A percentile compares a stretch with the other conserved stretches of the same genome.
These are phyloP conservation scores for Epichloe amarillans DNA, from an alignment of 2,329 filamentous ascomycete species.

Conservation along the genomic window DNA sequence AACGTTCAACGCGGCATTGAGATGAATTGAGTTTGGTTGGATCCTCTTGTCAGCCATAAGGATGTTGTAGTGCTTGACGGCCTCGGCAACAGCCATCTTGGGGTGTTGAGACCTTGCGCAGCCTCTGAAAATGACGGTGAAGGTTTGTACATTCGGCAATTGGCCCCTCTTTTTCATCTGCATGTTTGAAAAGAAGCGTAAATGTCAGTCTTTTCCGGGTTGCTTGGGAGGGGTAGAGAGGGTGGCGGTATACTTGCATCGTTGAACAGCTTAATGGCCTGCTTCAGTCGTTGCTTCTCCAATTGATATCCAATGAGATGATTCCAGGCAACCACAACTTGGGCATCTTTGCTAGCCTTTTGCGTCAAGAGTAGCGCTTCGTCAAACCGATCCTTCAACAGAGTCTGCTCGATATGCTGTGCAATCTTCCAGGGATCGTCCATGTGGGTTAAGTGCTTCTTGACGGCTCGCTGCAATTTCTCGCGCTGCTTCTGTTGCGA, in stretches of 20 bases:
- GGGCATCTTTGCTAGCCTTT: slow-evolving; percentile 49
- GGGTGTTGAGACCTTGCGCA: slow-evolving; percentile 48
- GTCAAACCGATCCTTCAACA: slow-evolving; percentile 46
- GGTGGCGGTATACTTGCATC: slow-evolving; percentile 43
- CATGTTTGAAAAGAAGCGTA: background rate
- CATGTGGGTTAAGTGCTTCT: slow-evolving; percentile 47
- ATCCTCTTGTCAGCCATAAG: slow-evolving; percentile 53
- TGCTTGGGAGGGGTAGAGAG: background rate
- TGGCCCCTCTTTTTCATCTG: slow-evolving; percentile 93
- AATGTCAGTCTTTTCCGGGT: background rate
- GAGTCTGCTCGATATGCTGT: slow-evolving; percentile 46
- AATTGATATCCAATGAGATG: slow-evolving; percentile 63
- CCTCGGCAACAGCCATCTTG: slow-evolving; percentile 49
- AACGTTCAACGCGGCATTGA: slow-evolving; percentile 76
- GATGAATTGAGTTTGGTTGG: slow-evolving; percentile 64
- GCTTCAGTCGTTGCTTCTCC: slow-evolving; percentile 41
- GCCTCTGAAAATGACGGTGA: slow-evolving; percentile 69
- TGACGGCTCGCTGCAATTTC: slow-evolving; percentile 25
- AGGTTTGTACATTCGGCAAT: slow-evolving; percentile 68
- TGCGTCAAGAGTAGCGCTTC: slow-evolving; percentile 58
- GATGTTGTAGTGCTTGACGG: slow-evolving; percentile 62
- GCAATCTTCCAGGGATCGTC: slow-evolving; percentile 62
- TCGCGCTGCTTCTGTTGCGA: slow-evolving; percentile 12
- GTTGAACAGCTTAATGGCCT: slow-evolving; percentile 74
- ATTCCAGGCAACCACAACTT: slow-evolving; percentile 76